Base-by-base conservation (phyloP, 495 filamentous ascomycete genomes). In the Penicillium subrubescens region DNA sequence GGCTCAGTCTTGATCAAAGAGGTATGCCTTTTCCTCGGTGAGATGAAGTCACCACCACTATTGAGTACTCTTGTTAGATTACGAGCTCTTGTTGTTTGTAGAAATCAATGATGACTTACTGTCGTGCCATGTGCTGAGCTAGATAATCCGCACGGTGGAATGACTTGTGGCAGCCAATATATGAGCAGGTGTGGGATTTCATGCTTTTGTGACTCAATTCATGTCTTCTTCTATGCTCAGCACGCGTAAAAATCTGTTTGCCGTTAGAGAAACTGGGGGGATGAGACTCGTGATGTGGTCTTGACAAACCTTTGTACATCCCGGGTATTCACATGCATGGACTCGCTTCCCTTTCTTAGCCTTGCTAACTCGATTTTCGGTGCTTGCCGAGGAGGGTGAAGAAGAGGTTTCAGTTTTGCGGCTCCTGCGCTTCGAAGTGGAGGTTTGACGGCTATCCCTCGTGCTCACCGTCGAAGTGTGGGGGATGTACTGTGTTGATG, bases 271-370 rank as follows among this genome's bases (percentile, higher is more conserved):
- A 87, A 86, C 80, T 90, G 89, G 60, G 78, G 77, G 69, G 87
- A 89, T 55, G 79, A 14, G 53, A 19, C 17, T 8, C 8, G 29
- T 76, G 2, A 14, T 75, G 77, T 46, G 37, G 5, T 29, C 19
- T 19, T 44, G 7, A 75, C 78, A 60, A 62, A 88, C 88, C 81
- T 92, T 92, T 63, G 77, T 80, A 67, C 88, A 91, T 51, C 81
- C 80, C 1, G 76, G 77, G 44, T 69, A 79, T 37, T 90, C 84
- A 73, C 90, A 93, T 1, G 82, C 83, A 73, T 93, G 90, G 21
- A 93, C 90, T n/a, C 88, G 89, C 57, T 91, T 85, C 12, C 90
- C 90, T 73, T 93, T 93, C 82, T 90, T 92, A 15, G 90, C 90
- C 70, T 89, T 88, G 76, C 90, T 93, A 51, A 92, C 87, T 51